Base-by-base conservation (phyloP, 176 grass and related monocot genomes). In the Ensete ventricosum region DNA sequence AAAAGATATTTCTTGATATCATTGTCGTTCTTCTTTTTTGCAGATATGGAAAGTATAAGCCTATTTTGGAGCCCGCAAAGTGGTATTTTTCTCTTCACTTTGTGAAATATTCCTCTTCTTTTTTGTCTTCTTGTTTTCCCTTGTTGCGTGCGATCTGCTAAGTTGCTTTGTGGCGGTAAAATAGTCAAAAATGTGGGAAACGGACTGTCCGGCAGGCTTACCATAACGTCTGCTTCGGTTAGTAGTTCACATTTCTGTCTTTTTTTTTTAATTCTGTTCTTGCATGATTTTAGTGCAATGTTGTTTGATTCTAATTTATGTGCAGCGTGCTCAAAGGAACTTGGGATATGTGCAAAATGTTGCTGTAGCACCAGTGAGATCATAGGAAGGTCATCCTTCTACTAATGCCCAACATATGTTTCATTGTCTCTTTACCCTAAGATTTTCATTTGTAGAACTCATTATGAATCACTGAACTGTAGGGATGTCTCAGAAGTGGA, bases 41-140 rank as follows among this genome's bases (percentile, higher is more conserved):
- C 84, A 96, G 92, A 73, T 96, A 92, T 43, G 92, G 92, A 17
- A 96, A 92, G 81, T 96, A 96, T 74, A 89, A 92, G 83, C 63
- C 84, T 0, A 80, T 96, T 11, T 74, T 79, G 12, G 92, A 96
- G 53, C 87, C 92, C 0, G 24, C 89, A 27, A 96, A 96, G 55
- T 96, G 92, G 92, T 96, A 88, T 1, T 55, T 76, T 16, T 72
- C 68, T 64, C 55, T 53, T 1, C 13, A 64, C 13, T 59, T 64
- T 77, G 54, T 54, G 23, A 11, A 34, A 11, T 10, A 8, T 27
- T 76, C 57, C 20, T 50, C 13, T n/a, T 14, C 9, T 63, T 50
- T 23, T n/a, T 51, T 25, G 24, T 1, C 24, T 25, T 5, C 1
- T 62, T 17, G 1, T 17, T 12, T 22, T 50, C 3, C 49, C 13